Base-by-base conservation (phyloP, 352 stramenopile species). In the Globisporangium solare region DNA sequence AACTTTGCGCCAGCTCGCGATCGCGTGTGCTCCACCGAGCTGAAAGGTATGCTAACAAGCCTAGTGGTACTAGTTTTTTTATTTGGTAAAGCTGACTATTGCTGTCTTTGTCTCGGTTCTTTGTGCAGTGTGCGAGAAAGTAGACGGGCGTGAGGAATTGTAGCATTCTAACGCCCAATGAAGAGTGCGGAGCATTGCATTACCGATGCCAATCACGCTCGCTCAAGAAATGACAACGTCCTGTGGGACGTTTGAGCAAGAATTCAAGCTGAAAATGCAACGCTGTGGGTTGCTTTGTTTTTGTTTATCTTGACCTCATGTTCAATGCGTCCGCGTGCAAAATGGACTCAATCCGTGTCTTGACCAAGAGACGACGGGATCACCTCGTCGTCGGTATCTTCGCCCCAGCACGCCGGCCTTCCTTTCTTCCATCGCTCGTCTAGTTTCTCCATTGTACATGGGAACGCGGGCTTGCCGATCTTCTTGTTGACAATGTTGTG, bases 401-500 rank as follows among this genome's bases (percentile, higher is more conserved):
- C 68, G 32, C 79, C 78, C 89, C 86, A 97, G 63, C 89, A 97
- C 22, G 68, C 79, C 2, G 89, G 67, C 12, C 73, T 87, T 4
- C 95, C 97, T 46, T 92, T 98, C 41, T 85, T 74, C 97, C 97
- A 99, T 58, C 96, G 76, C 66, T 98, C 83, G 63, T 99, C 88
- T 17, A 99, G 75, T 22, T 86, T 94, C 27, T 91, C 67, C 58
- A 98, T 92, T 42, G 82, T 88, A 67, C 97, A 99, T 47, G 91
- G 59, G 72, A 98, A 99, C 6, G 88, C 31, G 15, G 86, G 76
- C 66, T 99, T 99, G 57, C 94, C 86, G 52, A 99, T 83, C 72
- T 99, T 98, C 68, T 95, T 83, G 74, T 99, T 99, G 31, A 99
- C 96, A 48, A 93, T 71, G 74, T 99, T 99, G 79, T 99, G 97